Evolutionary conservation across 306 rosid species (phyloP).

Genomic region (Cucurbita ficifolia): DNA sequence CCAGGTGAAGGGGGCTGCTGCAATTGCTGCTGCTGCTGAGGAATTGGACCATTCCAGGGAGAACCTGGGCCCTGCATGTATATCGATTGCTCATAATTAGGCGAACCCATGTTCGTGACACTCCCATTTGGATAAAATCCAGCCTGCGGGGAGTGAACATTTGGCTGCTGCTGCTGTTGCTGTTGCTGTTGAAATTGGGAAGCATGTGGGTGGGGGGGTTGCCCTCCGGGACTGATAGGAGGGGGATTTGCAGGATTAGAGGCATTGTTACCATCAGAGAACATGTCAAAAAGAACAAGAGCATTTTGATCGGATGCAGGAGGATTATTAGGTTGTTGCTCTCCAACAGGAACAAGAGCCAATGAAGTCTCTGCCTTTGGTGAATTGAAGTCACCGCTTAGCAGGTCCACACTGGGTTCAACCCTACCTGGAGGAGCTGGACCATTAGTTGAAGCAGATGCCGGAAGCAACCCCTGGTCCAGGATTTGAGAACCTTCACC

Average conservation of each 20-base stretch:
- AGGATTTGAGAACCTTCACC: conserved; percentile 51
- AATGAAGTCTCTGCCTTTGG: conserved; percentile 66
- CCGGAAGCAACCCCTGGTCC: conserved; percentile 70
- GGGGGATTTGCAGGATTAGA: conserved; percentile 32
- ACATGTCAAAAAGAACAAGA: conserved; percentile 75
- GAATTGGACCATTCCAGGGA: conserved; percentile 68
- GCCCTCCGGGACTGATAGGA: background rate
- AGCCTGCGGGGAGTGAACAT: conserved; percentile 47
- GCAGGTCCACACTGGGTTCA: conserved; percentile 74
- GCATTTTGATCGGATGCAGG: conserved; percentile 61
- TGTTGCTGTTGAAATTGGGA: conserved; percentile 24
- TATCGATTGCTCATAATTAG: conserved; percentile 48
- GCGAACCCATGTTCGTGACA: conserved; percentile 38
- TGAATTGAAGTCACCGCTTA: conserved; percentile 79
- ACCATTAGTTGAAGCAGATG: conserved; percentile 45
- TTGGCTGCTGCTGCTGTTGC: conserved; percentile 21
- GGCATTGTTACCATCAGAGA: conserved; percentile 36
- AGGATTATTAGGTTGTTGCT: conserved; percentile 41
- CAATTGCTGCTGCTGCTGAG: conserved; percentile 19
- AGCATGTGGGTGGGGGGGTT: background rate
- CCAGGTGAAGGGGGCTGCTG: conserved; percentile 47
- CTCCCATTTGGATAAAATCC: conserved; percentile 47
- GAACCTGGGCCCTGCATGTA: conserved; percentile 43
- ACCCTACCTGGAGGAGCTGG: conserved; percentile 23
- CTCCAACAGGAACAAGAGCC: conserved; percentile 83